Percentiles rank a stretch among this genome's conserved stretches.
Evolutionary conservation across 805 yeast species (phyloP).

Genomic region (Citeromyces nyonsensis): DNA sequence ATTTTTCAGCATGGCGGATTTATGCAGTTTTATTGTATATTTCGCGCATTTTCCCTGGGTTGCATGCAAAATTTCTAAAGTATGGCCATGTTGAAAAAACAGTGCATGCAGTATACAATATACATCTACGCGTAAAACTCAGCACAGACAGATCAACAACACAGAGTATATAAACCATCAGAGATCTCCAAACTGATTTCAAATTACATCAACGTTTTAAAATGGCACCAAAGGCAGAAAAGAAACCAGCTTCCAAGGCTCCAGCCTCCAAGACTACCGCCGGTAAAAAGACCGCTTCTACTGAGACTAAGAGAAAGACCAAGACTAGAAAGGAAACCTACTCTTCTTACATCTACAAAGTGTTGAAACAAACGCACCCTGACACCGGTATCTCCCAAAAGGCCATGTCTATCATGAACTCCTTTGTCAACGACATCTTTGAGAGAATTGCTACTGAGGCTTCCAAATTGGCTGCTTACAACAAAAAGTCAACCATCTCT

Average conservation of each 20-base stretch:
- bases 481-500: constrained; percentile 84
- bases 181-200: constrained; percentile 1
- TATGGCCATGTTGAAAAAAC: constrained; percentile 2
- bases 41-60: background rate
- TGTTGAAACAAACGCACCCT: constrained; percentile 89
- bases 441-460: constrained; percentile 91
- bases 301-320: constrained; percentile 68
- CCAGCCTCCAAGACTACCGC: constrained; percentile 80
- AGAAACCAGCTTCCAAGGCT: constrained; percentile 68
- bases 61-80: constrained; percentile 2
- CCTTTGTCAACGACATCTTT: constrained; percentile 83
- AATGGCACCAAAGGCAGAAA: constrained; percentile 39
- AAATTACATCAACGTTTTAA: constrained; percentile 1
- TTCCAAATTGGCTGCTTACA: constrained; percentile 86
- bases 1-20: constrained; percentile 3
- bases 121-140: background rate
- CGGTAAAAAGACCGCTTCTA: constrained; percentile 61
- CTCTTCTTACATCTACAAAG: constrained; percentile 89
- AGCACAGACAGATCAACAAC: background rate
- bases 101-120: background rate
- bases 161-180: constrained; percentile 1
- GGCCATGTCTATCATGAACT: constrained; percentile 91
- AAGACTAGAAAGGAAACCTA: constrained; percentile 89
- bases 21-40: constrained; percentile 1
- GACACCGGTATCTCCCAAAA: constrained; percentile 92